Conservation (phyloP, 1,284 basidiomycete genomes). For the Polyporus tsugae region DNA sequence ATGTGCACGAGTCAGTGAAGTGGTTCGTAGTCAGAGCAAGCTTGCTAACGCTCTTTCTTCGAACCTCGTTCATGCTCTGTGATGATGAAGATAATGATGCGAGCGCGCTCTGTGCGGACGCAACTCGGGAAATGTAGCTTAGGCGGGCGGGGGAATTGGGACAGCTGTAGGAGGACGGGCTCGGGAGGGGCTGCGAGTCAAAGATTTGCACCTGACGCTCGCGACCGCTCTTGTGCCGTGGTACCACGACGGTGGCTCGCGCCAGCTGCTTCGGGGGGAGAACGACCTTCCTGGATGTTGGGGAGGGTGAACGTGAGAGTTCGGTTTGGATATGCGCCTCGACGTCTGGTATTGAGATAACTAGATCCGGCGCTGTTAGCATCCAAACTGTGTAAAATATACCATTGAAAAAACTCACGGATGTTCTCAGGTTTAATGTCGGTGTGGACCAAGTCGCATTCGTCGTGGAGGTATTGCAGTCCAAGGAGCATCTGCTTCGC, state of each 20-base stretch:
- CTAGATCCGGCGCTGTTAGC: slow-evolving; percentile 47
- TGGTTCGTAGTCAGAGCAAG: slow-evolving; percentile 24
- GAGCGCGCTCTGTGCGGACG: slow-evolving; percentile 36
- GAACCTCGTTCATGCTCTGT: slow-evolving; percentile 27
- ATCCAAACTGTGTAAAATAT: not conserved
- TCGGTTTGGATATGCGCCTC: slow-evolving; percentile 75
- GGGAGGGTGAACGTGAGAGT: slow-evolving; percentile 69
- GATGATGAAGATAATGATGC: slow-evolving; percentile 29
- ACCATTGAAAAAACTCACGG: slow-evolving; percentile 56
- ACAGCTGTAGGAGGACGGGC: slow-evolving; percentile 49
- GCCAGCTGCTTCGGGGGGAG: slow-evolving; percentile 64
- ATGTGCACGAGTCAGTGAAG: slow-evolving; percentile 22
- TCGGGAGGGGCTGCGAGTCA: slow-evolving; percentile 74
- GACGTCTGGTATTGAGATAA: slow-evolving; percentile 80
- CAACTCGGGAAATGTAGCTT: slow-evolving; percentile 45
- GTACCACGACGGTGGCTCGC: slow-evolving; percentile 67
- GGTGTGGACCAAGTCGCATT: slow-evolving; percentile 88
- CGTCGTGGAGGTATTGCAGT: slow-evolving; percentile 91
- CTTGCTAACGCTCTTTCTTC: slow-evolving; percentile 26
- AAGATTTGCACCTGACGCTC: slow-evolving; percentile 80
- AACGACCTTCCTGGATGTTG: slow-evolving; percentile 74
- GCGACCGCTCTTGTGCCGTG: slow-evolving; percentile 53
- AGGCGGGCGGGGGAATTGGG: slow-evolving; percentile 49
- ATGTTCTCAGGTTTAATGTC: slow-evolving; percentile 96
- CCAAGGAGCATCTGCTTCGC: slow-evolving; percentile 86